phyloP scores from a whole-genome alignment of 2,329 filamentous ascomycete species.

The Fusarium buxicola region DNA sequence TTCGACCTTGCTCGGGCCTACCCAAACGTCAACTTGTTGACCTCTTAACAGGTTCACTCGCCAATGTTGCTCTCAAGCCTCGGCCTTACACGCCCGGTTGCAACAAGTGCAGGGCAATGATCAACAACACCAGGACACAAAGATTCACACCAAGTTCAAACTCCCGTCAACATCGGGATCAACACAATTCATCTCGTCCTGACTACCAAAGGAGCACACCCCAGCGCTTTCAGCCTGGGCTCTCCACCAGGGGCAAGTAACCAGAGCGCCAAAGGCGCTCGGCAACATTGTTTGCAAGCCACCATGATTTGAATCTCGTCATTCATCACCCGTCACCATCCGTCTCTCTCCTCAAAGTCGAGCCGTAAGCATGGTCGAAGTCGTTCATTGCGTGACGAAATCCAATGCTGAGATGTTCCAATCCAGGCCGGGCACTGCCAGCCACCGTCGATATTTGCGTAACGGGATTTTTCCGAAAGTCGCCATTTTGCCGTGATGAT shows the following conservation, averaged over 20 bases:
- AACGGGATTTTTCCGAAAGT: conserved; percentile 42
- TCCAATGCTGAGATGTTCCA: conserved; percentile 49
- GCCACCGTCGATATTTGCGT: conserved; percentile 46
- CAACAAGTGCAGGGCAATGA: conserved; percentile 18
- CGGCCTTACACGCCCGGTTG: conserved; percentile 28
- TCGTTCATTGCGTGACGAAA: conserved; percentile 45
- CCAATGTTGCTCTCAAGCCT: conserved; percentile 17
- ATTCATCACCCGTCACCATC: conserved; percentile 46
- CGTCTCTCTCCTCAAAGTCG: conserved; percentile 44
- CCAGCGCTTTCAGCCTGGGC: conserved; percentile 42
- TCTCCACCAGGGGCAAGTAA: conserved; percentile 28
- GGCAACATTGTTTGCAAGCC: conserved; percentile 39
- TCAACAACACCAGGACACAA: conserved; percentile 41
- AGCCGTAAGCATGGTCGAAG: conserved; percentile 43
- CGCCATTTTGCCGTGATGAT: conserved; percentile 47
- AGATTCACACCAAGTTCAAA: conserved; percentile 45
- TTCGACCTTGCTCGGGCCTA: background rate
- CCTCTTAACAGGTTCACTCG: background rate
- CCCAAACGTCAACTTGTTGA: background rate
- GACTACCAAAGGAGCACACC: conserved; percentile 52
- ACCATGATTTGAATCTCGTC: conserved; percentile 44
- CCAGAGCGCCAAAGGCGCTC: conserved; percentile 19
- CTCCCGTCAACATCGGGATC: conserved; percentile 47
- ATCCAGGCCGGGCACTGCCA: conserved; percentile 40
- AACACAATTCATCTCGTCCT: conserved; percentile 54